Evolutionary conservation across 495 filamentous ascomycete species (phyloP).

Genomic region (Penicillium verhagenii): DNA sequence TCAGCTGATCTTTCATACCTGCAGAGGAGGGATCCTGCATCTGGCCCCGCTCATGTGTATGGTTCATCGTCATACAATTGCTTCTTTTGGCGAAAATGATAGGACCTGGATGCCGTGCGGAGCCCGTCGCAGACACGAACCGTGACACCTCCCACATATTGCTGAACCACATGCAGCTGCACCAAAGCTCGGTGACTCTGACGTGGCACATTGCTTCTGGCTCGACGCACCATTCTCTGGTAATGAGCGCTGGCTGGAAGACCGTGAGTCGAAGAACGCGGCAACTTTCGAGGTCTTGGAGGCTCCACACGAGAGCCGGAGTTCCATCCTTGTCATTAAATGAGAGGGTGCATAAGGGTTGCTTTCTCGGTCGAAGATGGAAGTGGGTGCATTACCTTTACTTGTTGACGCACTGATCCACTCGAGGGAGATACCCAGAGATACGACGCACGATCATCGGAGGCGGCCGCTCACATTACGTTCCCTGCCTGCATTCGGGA

Average conservation of each 20-base stretch:
- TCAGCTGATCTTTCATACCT: slow-evolving; percentile 51
- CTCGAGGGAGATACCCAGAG: slow-evolving; percentile 3
- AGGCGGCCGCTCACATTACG: slow-evolving; percentile 20
- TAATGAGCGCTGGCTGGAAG: slow-evolving; percentile 28
- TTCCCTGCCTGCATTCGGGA: slow-evolving; percentile 16
- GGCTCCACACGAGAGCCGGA: slow-evolving; percentile 14
- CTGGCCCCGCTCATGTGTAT: slow-evolving; percentile 44
- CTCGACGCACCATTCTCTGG: slow-evolving; percentile 25
- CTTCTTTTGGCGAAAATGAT: slow-evolving; percentile 35
- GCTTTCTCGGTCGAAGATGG: slow-evolving; percentile 9
- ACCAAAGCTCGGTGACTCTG: slow-evolving; percentile 48
- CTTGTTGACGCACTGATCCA: slow-evolving; percentile 12
- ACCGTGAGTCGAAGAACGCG: slow-evolving; percentile 25
- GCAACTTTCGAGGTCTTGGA: slow-evolving; percentile 22
- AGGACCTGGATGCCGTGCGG: slow-evolving; percentile 37
- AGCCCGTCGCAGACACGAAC: slow-evolving; percentile 39
- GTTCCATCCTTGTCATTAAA: slow-evolving; percentile 15
- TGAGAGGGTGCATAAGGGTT: slow-evolving; percentile 10
- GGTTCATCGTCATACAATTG: slow-evolving; percentile 34
- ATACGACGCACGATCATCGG: slow-evolving; percentile 31
- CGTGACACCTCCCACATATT: slow-evolving; percentile 43
- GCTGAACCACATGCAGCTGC: slow-evolving; percentile 46
- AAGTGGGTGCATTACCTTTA: slow-evolving; percentile 17
- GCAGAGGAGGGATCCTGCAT: slow-evolving; percentile 47
- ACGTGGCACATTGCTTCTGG: slow-evolving; percentile 49